Conservation (phyloP, 2,329 filamentous ascomycete species). For the Helotiales sp. region DNA sequence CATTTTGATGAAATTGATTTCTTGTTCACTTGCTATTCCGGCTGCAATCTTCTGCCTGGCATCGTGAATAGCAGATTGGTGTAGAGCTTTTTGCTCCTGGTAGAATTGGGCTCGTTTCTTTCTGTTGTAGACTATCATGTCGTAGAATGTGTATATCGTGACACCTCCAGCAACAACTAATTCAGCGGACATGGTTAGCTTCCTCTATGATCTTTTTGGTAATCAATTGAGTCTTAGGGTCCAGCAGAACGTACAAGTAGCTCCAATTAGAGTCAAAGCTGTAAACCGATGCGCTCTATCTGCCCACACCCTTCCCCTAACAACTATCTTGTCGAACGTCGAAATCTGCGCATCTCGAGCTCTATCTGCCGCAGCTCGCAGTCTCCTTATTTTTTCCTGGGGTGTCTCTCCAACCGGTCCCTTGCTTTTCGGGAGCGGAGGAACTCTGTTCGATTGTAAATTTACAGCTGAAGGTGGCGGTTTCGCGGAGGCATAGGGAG, state of each 20-base stretch:
- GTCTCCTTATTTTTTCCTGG: constrained; percentile 36
- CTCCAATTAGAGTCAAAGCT: constrained; percentile 34
- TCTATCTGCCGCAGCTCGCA: constrained; percentile 36
- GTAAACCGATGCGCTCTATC: constrained; percentile 38
- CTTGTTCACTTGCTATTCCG: constrained; percentile 49
- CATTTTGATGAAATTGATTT: constrained; percentile 50
- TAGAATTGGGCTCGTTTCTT: constrained; percentile 63
- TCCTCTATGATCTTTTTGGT: not conserved
- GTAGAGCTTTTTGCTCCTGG: constrained; percentile 46
- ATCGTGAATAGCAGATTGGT: constrained; percentile 44
- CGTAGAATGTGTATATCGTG: constrained; percentile 63
- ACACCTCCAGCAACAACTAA: constrained; percentile 59
- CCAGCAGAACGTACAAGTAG: constrained; percentile 31
- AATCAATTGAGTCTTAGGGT: not conserved
- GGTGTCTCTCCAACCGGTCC: constrained; percentile 36
- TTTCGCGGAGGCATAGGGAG: constrained; percentile 70
- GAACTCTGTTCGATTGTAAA: constrained; percentile 13
- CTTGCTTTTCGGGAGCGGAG: constrained; percentile 13
- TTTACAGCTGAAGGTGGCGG: constrained; percentile 39
- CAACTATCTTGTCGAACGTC: constrained; percentile 33
- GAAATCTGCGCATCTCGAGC: constrained; percentile 34
- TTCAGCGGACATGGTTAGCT: constrained; percentile 12
- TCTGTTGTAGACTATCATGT: constrained; percentile 68
- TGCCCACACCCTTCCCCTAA: constrained; percentile 37
- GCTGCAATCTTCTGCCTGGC: constrained; percentile 43